Percentiles rank a stretch among this genome's conserved stretches.
phyloP scores from a whole-genome alignment of 768 basidiomycete genomes.

The Roridomyces roridus region DNA sequence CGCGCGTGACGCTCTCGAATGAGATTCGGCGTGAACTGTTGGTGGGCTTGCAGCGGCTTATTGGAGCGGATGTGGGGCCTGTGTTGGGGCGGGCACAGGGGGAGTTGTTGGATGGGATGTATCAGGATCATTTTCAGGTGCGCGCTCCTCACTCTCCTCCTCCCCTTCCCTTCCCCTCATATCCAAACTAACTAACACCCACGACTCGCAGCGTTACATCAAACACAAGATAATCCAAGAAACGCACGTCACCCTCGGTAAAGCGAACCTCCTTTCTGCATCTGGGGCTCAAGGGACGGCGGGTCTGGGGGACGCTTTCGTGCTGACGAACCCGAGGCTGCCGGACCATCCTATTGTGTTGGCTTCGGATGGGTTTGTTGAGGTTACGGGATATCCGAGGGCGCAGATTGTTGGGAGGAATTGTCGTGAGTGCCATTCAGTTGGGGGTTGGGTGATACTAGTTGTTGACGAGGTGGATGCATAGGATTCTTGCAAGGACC shows the following conservation, averaged over 20 bases:
- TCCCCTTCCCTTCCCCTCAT: not conserved
- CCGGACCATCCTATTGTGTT: constrained; percentile 25
- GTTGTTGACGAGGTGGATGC: too few species aligned
- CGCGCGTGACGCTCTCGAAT: not conserved
- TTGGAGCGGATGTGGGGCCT: constrained; percentile 5
- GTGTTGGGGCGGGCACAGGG: constrained; percentile 9
- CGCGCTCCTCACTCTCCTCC: too few species aligned
- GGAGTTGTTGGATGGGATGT: constrained; percentile 18
- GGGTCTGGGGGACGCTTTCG: constrained; percentile 23
- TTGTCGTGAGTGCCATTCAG: constrained; percentile 24
- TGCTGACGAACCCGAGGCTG: constrained; percentile 25
- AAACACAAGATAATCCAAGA: constrained; percentile 27
- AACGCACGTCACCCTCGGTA: constrained; percentile 21
- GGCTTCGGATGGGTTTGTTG: constrained; percentile 23
- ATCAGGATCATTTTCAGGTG: constrained; percentile 23
- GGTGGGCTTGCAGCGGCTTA: constrained; percentile 13
- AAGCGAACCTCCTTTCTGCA: constrained; percentile 15
- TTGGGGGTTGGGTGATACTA: too few species aligned
- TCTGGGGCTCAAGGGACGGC: constrained; percentile 15
- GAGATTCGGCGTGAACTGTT: constrained; percentile 19
- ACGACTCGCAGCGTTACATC: constrained; percentile 13
- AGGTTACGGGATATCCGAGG: constrained; percentile 20
- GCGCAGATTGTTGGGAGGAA: constrained; percentile 20
- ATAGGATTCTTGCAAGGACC: constrained; percentile 24
- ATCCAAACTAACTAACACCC: not conserved